Percentiles rank a stretch among this genome's conserved stretches.
Conservation (phyloP, 257 asterid species). For the Pogostemon cablin region DNA sequence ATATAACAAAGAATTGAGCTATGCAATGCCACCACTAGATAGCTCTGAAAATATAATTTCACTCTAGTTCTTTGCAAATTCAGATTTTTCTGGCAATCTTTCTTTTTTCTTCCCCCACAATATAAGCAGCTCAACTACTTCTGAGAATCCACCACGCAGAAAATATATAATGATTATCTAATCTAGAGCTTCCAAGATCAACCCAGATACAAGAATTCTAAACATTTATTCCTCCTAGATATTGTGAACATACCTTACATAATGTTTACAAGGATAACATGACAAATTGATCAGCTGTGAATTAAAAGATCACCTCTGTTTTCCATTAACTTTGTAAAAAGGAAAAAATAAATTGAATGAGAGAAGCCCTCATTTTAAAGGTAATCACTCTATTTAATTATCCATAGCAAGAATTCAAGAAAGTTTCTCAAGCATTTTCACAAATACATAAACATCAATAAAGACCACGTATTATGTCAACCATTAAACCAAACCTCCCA, state of each 20-base stretch:
- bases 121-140: no score
- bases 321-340: neutral
- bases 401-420: conserved; percentile 12
- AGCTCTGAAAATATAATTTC: no score
- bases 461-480: neutral
- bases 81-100: no score
- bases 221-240: no score
- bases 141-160: no score
- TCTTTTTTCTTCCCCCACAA: no score
- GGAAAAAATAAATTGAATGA: neutral
- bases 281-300: neutral
- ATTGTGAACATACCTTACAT: neutral
- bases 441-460: neutral
- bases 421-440: conserved; percentile 20
- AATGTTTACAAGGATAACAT: neutral
- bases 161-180: no score
- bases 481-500: neutral
- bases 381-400: neutral
- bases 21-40: no score
- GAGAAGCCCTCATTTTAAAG: neutral
- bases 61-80: no score
- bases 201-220: no score
- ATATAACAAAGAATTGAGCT: no score
- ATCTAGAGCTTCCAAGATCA: no score
- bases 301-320: neutral